phyloP scores from a whole-genome alignment of 495 filamentous ascomycete genomes.

The Aspergillus cristatus region DNA sequence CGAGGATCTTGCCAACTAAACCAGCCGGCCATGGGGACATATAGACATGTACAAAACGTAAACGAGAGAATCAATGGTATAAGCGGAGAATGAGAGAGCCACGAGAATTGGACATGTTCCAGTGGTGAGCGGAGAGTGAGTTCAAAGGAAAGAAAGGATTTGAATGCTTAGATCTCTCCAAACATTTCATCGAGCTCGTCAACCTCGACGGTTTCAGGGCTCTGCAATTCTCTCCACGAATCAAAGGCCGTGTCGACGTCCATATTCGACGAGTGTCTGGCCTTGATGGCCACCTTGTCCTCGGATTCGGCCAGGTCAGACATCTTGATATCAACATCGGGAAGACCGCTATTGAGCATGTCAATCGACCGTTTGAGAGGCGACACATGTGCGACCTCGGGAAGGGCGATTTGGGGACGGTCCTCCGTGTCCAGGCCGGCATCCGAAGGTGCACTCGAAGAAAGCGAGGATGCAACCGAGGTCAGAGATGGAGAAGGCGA shows the following conservation, averaged over 20 bases:
- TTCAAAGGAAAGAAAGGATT: background rate
- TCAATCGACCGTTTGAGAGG: constrained; percentile 37
- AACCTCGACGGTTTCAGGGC: constrained; percentile 81
- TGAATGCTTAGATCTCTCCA: constrained; percentile 32
- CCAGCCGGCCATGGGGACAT: no score
- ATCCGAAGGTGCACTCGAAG: constrained; percentile 34
- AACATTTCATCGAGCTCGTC: constrained; percentile 90
- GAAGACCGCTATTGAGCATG: constrained; percentile 33
- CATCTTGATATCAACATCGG: constrained; percentile 38
- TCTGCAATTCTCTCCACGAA: constrained; percentile 56
- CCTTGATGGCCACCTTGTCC: constrained; percentile 27
- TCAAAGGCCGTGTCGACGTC: constrained; percentile 27
- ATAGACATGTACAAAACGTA: constrained; percentile 23
- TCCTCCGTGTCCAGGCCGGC: constrained; percentile 20
- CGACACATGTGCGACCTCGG: constrained; percentile 23
- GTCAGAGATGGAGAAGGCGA: constrained; percentile 40
- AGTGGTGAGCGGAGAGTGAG: constrained; percentile 8
- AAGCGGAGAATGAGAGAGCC: background rate
- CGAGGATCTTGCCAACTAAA: no score
- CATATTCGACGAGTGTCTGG: constrained; percentile 38
- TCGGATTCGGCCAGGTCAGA: constrained; percentile 37
- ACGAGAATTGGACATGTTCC: background rate
- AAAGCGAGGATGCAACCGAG: constrained; percentile 37
- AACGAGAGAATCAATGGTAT: background rate
- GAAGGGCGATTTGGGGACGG: constrained; percentile 28